These are phyloP conservation scores for Amorphotheca resinae DNA, from an alignment of 495 filamentous ascomycete species.

Conservation along the genomic window DNA sequence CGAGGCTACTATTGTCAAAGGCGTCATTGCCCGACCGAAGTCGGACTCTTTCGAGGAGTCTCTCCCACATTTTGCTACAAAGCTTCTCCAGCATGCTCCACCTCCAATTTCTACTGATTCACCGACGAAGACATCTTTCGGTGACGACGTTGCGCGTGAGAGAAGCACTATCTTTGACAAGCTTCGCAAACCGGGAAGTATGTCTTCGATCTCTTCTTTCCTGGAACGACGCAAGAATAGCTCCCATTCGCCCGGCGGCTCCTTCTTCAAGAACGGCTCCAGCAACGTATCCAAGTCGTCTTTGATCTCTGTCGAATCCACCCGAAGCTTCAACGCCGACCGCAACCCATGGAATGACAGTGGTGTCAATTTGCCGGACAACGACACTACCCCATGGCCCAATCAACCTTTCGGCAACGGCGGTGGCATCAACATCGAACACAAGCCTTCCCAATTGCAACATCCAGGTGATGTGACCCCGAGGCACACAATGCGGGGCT, in stretches of 20 bases:
- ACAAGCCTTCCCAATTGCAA: slow-evolving; percentile 52
- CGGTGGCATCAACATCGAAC: slow-evolving; percentile 47
- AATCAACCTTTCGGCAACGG: slow-evolving; percentile 42
- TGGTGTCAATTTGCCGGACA: slow-evolving; percentile 82
- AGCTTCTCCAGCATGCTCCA: slow-evolving; percentile 83
- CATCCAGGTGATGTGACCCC: slow-evolving; percentile 69
- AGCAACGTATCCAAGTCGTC: slow-evolving; percentile 92
- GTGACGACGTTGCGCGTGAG: slow-evolving; percentile 61
- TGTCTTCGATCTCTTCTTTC: slow-evolving; percentile 84
- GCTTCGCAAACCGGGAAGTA: slow-evolving; percentile 83
- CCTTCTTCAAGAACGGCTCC: slow-evolving; percentile 86
- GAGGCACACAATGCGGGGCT: slow-evolving; percentile 66
- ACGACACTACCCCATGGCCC: slow-evolving; percentile 56
- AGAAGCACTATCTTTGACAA: slow-evolving; percentile 75
- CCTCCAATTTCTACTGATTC: slow-evolving; percentile 70
- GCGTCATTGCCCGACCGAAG: slow-evolving; percentile 87
- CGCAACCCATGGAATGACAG: slow-evolving; percentile 97
- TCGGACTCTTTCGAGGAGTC: slow-evolving; percentile 98
- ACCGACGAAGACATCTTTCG: slow-evolving; percentile 65
- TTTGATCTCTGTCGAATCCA: slow-evolving; percentile 84
- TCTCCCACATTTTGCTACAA: slow-evolving; percentile 90
- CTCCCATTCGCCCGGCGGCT: slow-evolving; percentile 60
- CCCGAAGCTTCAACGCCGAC: slow-evolving; percentile 71
- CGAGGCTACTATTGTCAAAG: slow-evolving; percentile 75
- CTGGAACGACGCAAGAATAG: slow-evolving; percentile 88